Evolutionary conservation across 78 protist genomes (phyloP), one percentile per base, ranked within the genome.

Genomic region (Dictyostelium brefeldianum): DNA sequence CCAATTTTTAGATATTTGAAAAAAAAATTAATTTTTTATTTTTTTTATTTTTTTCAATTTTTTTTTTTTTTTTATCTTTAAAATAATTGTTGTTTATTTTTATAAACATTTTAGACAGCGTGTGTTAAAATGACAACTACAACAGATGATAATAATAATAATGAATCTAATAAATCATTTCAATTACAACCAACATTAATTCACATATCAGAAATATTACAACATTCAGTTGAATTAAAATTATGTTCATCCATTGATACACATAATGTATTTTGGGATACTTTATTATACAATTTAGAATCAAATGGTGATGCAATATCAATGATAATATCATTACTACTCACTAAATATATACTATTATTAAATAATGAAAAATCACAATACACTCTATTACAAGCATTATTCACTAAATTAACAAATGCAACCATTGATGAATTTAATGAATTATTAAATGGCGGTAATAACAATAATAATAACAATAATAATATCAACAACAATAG

Each of bases 211-310:
- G 84, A 85, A 50, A 85, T 85, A 18, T n/a, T 85, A 18, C 92
- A 85, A 59, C 92, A 85, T 22, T 85, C 92, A 20, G 50, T 85
- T 8, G 92, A 85, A 11, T 29, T 85, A 25, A 85, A 85, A 41
- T 46, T 85, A 64, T 85, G 92, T 62, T 62, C 80, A 11, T 75
- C 83, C 0, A 22, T 85, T 22, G 14, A 43, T 9, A 85, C 92
- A 17, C 92, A 85, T 46, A 56, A 54, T 75, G 92, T 85, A 29
- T 75, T 85, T 43, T 85, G 92, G 92, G 92, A 85, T 62, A 85
- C 92, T 12, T 46, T 85, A 18, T 20, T 85, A 31, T 81, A 85
- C 29, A 54, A 71, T 36, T 29, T 85, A 10, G 83, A 85, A n/a
- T 7, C 27, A 12, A 85, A 85, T 47, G 77, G 56, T 14, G 92